Base-by-base conservation (phyloP, 1,284 basidiomycete species). In the Heimioporus retisporus region DNA sequence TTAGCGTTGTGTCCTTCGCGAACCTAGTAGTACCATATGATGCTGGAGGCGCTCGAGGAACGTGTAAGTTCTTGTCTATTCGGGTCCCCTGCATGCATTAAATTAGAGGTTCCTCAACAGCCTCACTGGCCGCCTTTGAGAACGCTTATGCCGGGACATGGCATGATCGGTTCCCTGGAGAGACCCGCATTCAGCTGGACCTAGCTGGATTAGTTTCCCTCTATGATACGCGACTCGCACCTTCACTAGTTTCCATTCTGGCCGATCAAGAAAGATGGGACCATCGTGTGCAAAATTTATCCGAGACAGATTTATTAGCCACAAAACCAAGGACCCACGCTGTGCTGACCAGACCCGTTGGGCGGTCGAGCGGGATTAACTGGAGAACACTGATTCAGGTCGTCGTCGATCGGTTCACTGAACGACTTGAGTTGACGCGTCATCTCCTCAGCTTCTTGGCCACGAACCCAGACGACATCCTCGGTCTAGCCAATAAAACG, bases 341-440 rank as follows among this genome's bases (percentile, higher is more conserved):
- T 14, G 72, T 66, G 10, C 60, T 81, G 55, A 56, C 60, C 43
- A 51, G 63, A 42, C 65, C 66, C 6, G 21, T 60, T 46, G 67
- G 63, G 15, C 50, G 61, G 1, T 66, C 67, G 2, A 84, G 81
- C 55, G 81, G 80, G 1, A 71, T 85, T 8, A 82, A 86, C 67
- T 87, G 86, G 85, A 70, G 69, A 42, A 78, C 78, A 5, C 70
- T 86, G 42, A 68, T 80, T 14, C 78, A 78, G 19, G 77, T 81
- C 21, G 71, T 86, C 4, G 75, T 80, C 15, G 81, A 86, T 55
- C 81, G 86, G 7, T 84, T 83, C 61, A 80, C 75, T 1, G 75
- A 78, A 48, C 76, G 85, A 8, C 72, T 87, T 31, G 83, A 86
- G 65, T 64, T 81, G 7, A 65, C 82, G 8, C 79, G 73, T 16